Evolutionary conservation across 257 asterid species (phyloP).

Genomic region (Solanum chiquidenum): DNA sequence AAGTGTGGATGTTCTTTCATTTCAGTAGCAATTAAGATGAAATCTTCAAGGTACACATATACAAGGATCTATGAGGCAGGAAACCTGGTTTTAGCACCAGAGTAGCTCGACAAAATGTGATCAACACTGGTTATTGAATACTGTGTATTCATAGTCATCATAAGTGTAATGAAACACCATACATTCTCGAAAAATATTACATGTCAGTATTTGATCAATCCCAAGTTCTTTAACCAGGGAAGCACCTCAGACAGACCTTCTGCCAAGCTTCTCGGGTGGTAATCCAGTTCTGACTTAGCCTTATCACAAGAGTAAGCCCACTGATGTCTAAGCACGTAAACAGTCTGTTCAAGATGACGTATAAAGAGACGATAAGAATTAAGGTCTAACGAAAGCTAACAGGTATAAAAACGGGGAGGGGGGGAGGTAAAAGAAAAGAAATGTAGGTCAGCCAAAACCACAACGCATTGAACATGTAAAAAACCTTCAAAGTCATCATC

Average conservation of each 20-base stretch:
- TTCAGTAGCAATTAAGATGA: neutral
- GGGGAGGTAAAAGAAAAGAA: neutral
- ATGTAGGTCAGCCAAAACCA: neutral
- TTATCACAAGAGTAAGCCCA: conserved; percentile 86
- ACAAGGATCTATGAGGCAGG: neutral
- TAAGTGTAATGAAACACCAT: neutral
- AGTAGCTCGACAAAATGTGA: neutral
- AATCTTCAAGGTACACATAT: neutral
- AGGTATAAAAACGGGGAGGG: neutral
- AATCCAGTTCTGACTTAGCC: conserved; percentile 74
- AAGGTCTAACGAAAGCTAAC: neutral
- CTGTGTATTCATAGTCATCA: neutral
- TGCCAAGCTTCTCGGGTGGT: conserved; percentile 66
- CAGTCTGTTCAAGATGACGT: conserved; percentile 38
- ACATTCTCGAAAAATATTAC: neutral
- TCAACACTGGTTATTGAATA: neutral
- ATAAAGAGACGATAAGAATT: neutral
- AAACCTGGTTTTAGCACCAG: neutral
- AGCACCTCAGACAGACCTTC: conserved; percentile 77
- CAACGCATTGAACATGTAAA: neutral
- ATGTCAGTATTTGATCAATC: conserved; percentile 45
- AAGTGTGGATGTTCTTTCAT: neutral
- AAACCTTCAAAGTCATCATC: neutral
- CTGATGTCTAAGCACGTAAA: conserved; percentile 51
- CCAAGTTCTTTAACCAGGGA: conserved; percentile 75